Conservation (phyloP, 2,329 filamentous ascomycete species). For the Pyrenophora seminiperda region DNA sequence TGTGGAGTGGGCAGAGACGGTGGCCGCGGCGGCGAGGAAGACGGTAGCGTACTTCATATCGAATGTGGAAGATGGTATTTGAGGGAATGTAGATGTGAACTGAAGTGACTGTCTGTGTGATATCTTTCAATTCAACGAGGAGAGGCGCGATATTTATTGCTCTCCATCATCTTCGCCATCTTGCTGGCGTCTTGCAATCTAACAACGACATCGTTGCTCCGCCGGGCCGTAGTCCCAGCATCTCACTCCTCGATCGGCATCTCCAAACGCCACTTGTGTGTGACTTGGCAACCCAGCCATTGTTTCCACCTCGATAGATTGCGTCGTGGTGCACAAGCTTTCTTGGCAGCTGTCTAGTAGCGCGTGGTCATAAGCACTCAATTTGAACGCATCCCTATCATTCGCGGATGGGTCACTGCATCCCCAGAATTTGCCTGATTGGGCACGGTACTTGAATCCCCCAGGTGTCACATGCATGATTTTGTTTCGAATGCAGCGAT, state of each 20-base stretch:
- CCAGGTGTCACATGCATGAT: slow-evolving; percentile 25
- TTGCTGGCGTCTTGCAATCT: slow-evolving; percentile 14
- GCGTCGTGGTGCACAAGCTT: slow-evolving; percentile 16
- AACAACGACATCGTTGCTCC: slow-evolving; percentile 13
- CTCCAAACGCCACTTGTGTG: slow-evolving; percentile 11
- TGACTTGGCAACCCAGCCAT: slow-evolving; percentile 3
- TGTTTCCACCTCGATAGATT: slow-evolving; percentile 26
- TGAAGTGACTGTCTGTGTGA: neutral
- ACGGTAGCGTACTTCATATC: slow-evolving; percentile 41
- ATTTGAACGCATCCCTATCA: slow-evolving; percentile 16
- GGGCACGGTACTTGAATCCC: slow-evolving; percentile 18
- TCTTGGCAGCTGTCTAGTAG: slow-evolving; percentile 21
- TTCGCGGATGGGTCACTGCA: slow-evolving; percentile 18
- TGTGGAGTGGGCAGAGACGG: slow-evolving; percentile 47
- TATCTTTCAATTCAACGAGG: neutral
- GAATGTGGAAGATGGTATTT: neutral
- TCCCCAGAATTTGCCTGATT: slow-evolving; percentile 27
- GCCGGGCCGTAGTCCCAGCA: slow-evolving; percentile 23
- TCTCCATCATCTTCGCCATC: neutral
- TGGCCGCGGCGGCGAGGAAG: slow-evolving; percentile 40
- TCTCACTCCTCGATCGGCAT: slow-evolving; percentile 6
- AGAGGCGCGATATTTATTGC: slow-evolving; percentile 20
- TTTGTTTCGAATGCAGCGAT: slow-evolving; percentile 20
- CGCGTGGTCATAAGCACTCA: slow-evolving; percentile 17
- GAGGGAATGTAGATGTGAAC: neutral